Evolutionary conservation across 371 early-diverging fungal species (phyloP), one percentile per base, ranked within the genome.

Genomic region (Syncephalastrum monosporum): DNA sequence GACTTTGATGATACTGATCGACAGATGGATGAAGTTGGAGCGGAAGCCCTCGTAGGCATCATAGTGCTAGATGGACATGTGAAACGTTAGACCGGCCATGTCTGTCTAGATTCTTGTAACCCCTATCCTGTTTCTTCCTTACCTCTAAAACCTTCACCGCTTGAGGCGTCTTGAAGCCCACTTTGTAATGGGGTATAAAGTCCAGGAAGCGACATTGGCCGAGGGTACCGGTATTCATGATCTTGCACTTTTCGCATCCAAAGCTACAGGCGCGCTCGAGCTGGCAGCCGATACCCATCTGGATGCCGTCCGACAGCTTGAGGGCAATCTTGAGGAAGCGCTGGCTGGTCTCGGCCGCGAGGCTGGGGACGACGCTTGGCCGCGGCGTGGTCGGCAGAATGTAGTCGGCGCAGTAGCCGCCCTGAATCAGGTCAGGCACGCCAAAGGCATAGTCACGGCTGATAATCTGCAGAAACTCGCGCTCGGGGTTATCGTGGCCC

Each of bases 31-130:
- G 57, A 68, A 75, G 17, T 76, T 64, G 3, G 88, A 84, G 16
- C 90, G 72, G 57, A 88, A 91, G 3, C 89, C 89, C n/a, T 56
- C 60, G 57, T 75, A 88, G 1, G 88, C 77, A 70, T 89, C 89
- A 43, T 82, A 71, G 10, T 58, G 47, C 83, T 75, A 58, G 23
- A 48, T 33, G 12, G 10, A 33, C 7, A 33, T 8, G 38, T 3
- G 5, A 12, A 12, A 10, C 2, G 38, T 5, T 33, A 33, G 8
- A 10, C 8, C 12, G 29, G 3, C 3, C 2, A 21, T 21, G 27
- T 27, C 13, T 29, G 21, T 38, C 15, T 38, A 3, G 25, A 53
- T 45, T 27, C 71, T 77, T 77, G 71, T 72, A 63, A 16, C 61
- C 72, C 33, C 63, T 23, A 46, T 70, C 68, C 4, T 33, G 50